Conservation (phyloP, 2,329 filamentous ascomycete species). For the Arthrobotrys conoides region DNA sequence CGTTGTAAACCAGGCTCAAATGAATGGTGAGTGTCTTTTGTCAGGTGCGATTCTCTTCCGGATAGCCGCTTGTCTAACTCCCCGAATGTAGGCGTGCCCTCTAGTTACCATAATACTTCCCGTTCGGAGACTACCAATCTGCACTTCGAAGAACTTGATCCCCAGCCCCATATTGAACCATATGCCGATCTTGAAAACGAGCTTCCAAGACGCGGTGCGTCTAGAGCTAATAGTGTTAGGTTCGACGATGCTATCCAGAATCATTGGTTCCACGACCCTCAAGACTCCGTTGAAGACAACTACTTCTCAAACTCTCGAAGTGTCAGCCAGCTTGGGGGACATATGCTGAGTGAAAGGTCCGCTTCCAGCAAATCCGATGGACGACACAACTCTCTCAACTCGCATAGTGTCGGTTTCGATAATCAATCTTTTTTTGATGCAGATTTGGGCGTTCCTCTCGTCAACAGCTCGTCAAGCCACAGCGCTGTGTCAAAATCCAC, state of each 20-base stretch:
- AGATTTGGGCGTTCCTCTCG: slow-evolving; percentile 74
- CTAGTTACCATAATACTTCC: slow-evolving; percentile 55
- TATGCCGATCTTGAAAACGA: slow-evolving; percentile 87
- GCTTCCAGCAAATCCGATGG: slow-evolving; percentile 85
- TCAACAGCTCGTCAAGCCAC: slow-evolving; percentile 79
- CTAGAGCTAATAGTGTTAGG: slow-evolving; percentile 94
- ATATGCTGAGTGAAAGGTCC: slow-evolving; percentile 88
- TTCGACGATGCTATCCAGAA: slow-evolving; percentile 96
- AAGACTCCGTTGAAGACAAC: slow-evolving; percentile 79
- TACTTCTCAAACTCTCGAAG: slow-evolving; percentile 80
- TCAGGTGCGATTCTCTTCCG: not conserved
- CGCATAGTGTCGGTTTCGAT: slow-evolving; percentile 81
- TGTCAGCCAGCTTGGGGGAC: slow-evolving; percentile 81
- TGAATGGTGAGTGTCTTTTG: slow-evolving; percentile 48
- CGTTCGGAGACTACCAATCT: slow-evolving; percentile 60
- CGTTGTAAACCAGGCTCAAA: slow-evolving; percentile 58
- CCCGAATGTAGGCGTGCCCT: slow-evolving; percentile 44
- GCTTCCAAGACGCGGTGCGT: slow-evolving; percentile 85
- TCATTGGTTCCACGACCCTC: slow-evolving; percentile 85
- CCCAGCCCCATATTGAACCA: slow-evolving; percentile 85
- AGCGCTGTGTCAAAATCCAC: slow-evolving; percentile 90
- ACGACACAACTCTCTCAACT: slow-evolving; percentile 90
- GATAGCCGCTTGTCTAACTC: slow-evolving; percentile 21
- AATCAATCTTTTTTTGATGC: slow-evolving; percentile 75
- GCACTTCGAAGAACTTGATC: slow-evolving; percentile 87